A percentile compares a stretch with the other conserved stretches of the same genome.
Evolutionary conservation across 805 yeast species (phyloP).

Genomic region (Wickerhamomyces strasburgensis): DNA sequence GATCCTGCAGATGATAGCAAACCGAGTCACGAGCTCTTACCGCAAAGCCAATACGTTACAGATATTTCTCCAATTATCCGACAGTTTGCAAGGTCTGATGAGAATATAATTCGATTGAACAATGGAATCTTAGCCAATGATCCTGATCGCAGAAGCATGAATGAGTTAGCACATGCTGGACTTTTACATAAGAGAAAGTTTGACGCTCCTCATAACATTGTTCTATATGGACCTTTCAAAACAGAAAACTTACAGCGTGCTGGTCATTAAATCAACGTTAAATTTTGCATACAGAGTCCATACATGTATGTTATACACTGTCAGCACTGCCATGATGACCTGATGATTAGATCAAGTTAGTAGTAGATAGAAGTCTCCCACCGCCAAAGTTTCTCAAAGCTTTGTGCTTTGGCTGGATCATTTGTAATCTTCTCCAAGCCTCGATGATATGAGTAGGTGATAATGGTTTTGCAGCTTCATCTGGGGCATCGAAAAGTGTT

Average conservation of each 20-base stretch:
- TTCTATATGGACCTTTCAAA: background rate
- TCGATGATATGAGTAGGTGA: constrained; percentile 78
- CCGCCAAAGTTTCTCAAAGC: constrained; percentile 69
- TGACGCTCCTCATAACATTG: background rate
- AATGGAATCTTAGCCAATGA: constrained; percentile 1
- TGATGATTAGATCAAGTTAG: constrained; percentile 30
- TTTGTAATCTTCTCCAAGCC: constrained; percentile 81
- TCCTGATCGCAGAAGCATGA: background rate
- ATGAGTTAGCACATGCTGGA: background rate
- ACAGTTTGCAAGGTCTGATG: constrained; percentile 20
- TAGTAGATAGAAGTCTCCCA: constrained; percentile 30
- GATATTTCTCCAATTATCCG: constrained; percentile 24
- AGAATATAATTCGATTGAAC: constrained; percentile 2
- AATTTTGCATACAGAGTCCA: background rate
- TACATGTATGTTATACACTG: too few relatives aligned
- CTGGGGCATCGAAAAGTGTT: constrained; percentile 82
- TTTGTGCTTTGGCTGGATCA: constrained; percentile 47
- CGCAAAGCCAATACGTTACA: constrained; percentile 6
- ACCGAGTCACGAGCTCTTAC: constrained; percentile 13
- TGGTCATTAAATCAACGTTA: too few relatives aligned
- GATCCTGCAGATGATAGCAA: constrained; percentile 6
- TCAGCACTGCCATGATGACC: too few relatives aligned
- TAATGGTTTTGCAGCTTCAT: constrained; percentile 73
- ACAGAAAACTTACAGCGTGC: background rate
- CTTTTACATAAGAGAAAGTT: background rate